Base-by-base conservation (phyloP, 2,329 filamentous ascomycete species). In the Aotearoamyces nothofagi region DNA sequence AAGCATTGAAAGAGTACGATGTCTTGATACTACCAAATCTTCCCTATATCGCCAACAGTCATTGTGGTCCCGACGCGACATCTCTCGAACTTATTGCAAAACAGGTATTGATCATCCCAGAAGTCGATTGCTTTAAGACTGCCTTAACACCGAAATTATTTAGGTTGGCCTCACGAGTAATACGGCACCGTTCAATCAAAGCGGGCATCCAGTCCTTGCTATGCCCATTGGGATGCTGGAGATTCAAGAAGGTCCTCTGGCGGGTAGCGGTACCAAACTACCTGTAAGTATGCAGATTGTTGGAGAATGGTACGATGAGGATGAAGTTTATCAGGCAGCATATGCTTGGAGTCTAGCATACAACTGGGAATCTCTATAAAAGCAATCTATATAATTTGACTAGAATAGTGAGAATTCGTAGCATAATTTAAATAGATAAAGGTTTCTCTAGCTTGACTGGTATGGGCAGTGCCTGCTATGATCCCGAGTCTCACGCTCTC, bases 201-300 rank as follows among this genome's bases (percentile, higher is more conserved):
- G 63, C 0, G 65, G 65, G 0, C 64, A 69, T 35, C 64, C 66
- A 0, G 66, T 63, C 0, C 41, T 70, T 39, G 55, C 58, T 0
- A 45, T 69, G 22, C 64, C 64, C 0, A 48, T 63, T 16, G 63
- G 64, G 0, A 53, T 58, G 38, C 44, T 56, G 3, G 47, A 51
- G 3, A 35, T 42, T 17, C 11, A 13, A 9, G 52, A 61, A 20
- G n/a, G n/a, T n/a, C n/a, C n/a, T n/a, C n/a, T n/a, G n/a, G n/a
- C n/a, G n/a, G 53, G 56, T 4, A 30, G 41, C 4, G 36, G 39
- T 0, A 51, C 56, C 1, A 33, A 44, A 32, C 39, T 69, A 12
- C 65, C 63, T 0, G 61, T 68, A 1, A 61, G 64, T 0, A 53
- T 69, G 52, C 63, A 69, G 39, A 53, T 69, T 22, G 57, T 69